Base-by-base conservation (phyloP, 2,329 filamentous ascomycete species). In the Hypoxylon sp. region DNA sequence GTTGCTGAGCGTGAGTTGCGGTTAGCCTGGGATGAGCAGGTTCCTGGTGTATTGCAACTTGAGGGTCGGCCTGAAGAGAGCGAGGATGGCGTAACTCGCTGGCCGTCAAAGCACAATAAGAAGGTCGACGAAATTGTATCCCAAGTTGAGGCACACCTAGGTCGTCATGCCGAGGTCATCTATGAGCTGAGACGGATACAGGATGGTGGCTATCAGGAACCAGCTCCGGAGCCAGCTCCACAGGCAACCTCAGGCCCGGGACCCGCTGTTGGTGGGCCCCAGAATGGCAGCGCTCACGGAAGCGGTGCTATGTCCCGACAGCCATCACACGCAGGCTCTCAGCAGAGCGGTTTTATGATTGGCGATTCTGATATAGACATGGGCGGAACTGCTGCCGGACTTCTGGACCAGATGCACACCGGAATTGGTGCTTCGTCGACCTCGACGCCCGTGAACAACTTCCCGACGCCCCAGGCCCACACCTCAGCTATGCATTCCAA, bases 1-100 rank as follows among this genome's bases (percentile, higher is more conserved):
- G 83, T 87, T 59, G 91, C 92, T 1, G 94, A 97, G 77, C 86
- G 89, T 70, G 87, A 91, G 62, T 81, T 98, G 57, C 87, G 92
- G 32, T 84, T 84, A 56, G 85, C 91, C 1, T 83, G 87, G 1
- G 84, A 90, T 17, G 85, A 86, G 50, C 80, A 82, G 2, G 87
- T 85, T 1, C 74, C 83, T 1, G 89, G 91, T 69, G 75, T 85
- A 28, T 89, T 89, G 84, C 84, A 86, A 65, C 77, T 91, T 10
- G 89, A 92, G 72, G 85, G 85, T n/a, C 79, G 76, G 50, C 73
- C 76, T 64, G 84, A 85, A 47, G 80, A 81, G 28, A 78, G 78
- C 6, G 87, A 86, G 7, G 84, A 87, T 41, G 78, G 79, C 59
- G 59, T 77, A 68, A 69, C 69, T 69, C 71, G 77, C 65, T 73